A percentile compares a stretch with the other conserved stretches of the same genome.
Evolutionary conservation across 1,284 basidiomycete species (phyloP).

Genomic region (Moniliophthora roreri): DNA sequence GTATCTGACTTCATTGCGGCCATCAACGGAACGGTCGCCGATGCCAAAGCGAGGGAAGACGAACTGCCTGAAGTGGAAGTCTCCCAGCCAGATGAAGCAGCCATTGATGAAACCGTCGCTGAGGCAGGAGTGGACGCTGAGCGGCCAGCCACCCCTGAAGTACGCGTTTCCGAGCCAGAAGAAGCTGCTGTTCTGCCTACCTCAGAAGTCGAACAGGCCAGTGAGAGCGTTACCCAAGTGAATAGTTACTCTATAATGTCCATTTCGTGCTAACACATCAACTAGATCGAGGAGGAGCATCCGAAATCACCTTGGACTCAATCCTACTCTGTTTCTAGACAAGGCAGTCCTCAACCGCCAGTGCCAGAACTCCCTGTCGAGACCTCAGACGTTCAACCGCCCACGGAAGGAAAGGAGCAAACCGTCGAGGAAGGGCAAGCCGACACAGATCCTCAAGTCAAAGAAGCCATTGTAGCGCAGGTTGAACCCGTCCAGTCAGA

Average conservation of each 20-base stretch:
- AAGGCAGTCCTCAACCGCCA: constrained; percentile 22
- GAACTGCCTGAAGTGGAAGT: neutral
- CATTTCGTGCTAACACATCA: too few species aligned
- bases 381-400: neutral
- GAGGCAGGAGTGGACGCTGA: neutral
- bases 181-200: neutral
- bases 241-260: too few species aligned
- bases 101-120: too few species aligned
- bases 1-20: too few species aligned
- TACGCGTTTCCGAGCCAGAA: neutral
- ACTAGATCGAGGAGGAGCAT: too few species aligned
- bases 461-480: neutral
- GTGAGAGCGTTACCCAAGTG: neutral
- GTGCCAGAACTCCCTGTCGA: neutral
- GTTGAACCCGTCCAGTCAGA: neutral
- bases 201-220: neutral
- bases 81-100: too few species aligned
- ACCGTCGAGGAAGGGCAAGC: neutral
- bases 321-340: constrained; percentile 25
- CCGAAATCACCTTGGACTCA: constrained; percentile 25
- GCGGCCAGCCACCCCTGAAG: neutral
- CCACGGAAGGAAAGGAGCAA: too few species aligned
- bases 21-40: too few species aligned
- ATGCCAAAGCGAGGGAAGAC: constrained; percentile 6
- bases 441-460: neutral